Base-by-base conservation (phyloP, 805 yeast species). In the Candida methanosorbosa region DNA sequence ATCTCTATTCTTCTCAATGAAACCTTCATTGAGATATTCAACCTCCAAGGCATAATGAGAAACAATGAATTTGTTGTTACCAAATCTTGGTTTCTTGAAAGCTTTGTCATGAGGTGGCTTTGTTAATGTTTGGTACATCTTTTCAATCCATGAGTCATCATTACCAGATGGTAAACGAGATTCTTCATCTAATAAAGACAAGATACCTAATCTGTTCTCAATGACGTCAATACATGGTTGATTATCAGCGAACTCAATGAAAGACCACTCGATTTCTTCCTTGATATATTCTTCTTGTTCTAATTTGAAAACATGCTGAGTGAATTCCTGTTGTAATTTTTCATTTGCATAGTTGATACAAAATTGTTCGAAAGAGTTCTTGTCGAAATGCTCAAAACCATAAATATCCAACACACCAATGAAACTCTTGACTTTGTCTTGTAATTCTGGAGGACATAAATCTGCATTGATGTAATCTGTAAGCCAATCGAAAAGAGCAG, bases 301-400 rank as follows among this genome's bases (percentile, higher is more conserved):
- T 41, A 92, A 71, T 56, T 90, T 90, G 73, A 90, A 90, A 35
- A 90, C 97, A 52, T 90, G 97, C 64, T 87, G 97, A 51, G 88
- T 90, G 61, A 90, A 90, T 58, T 90, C 97, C 61, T 90, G 97
- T 61, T 90, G 97, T 49, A 90, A 70, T 61, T 90, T 90, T 64
- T 90, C 98, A 61, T 88, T 88, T 30, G 97, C 96, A 57, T 88
- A 88, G 58, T 88, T 88, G 61, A 88, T 88, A 66, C 98, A 90
- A 61, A 90, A 90, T 60, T 90, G 98, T 62, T 90, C 98, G 52
- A 90, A 90, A 8, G 96, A 87, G 62, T 90, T 90, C 50, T 75
- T 78, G 46, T 85, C 88, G 56, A 90, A 90, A 61, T 90, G 97
- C 61, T 90, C 98, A 57, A 90, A 90, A 18, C 98, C 98, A 54